Evolutionary conservation across 1,284 basidiomycete species (phyloP).

Genomic region (Ceratobasidium papillatum): DNA sequence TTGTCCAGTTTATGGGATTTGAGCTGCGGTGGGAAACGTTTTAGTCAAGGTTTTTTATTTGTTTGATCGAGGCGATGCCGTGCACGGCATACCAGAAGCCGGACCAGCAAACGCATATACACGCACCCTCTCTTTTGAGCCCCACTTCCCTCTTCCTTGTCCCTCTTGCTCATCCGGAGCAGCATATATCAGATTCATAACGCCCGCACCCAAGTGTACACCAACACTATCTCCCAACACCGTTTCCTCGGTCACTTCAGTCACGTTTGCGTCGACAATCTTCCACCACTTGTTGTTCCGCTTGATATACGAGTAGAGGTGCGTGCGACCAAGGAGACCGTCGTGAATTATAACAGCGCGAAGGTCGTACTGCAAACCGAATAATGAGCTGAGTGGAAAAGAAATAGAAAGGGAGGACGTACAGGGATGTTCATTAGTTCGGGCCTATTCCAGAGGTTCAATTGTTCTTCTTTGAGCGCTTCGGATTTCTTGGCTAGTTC

Average conservation of each 20-base stretch:
- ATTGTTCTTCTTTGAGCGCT: constrained; percentile 57
- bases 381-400: not conserved
- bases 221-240: constrained; percentile 73
- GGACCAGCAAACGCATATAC: not conserved
- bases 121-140: constrained; percentile 24
- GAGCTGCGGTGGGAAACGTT: not conserved
- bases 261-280: constrained; percentile 72
- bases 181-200: constrained; percentile 76
- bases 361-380: constrained; percentile 68
- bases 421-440: constrained; percentile 69
- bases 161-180: not conserved
- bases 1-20: constrained; percentile 29
- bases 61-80: not conserved
- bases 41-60: not conserved
- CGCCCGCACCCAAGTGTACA: constrained; percentile 74
- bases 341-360: constrained; percentile 77
- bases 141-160: not conserved
- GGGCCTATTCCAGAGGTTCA: constrained; percentile 63
- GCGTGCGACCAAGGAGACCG: constrained; percentile 73
- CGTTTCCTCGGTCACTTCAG: constrained; percentile 70
- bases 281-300: constrained; percentile 74
- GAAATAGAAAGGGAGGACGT: constrained; percentile 47
- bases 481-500: constrained; percentile 63
- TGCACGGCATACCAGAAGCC: not conserved
- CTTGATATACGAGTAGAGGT: constrained; percentile 77